Conservation (phyloP, 2,329 filamentous ascomycete species). For the Dactylellina haptotyla region DNA sequence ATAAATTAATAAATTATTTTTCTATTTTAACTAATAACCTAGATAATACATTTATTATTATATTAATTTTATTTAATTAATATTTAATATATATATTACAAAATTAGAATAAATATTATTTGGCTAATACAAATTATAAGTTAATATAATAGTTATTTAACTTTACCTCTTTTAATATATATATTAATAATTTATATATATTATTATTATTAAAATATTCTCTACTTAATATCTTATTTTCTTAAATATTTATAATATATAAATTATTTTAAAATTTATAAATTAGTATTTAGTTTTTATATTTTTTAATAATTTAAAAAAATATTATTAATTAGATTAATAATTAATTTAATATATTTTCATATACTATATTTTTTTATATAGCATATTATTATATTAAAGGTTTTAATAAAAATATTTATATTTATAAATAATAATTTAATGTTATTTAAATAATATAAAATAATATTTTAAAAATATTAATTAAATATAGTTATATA, state of each 20-base stretch:
- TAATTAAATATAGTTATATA: neutral
- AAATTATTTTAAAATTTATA: neutral
- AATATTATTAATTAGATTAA: slow-evolving; percentile 1
- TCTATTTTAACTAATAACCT: neutral
- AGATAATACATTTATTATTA: neutral
- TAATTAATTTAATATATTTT: neutral
- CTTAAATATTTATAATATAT: neutral
- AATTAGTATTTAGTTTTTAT: no score
- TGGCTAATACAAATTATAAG: neutral
- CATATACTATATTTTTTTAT: neutral
- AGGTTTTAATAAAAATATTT: neutral
- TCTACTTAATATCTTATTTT: neutral
- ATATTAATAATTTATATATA: neutral
- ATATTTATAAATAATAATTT: neutral
- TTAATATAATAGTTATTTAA: neutral
- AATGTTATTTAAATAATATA: slow-evolving; percentile 5
- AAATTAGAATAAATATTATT: neutral
- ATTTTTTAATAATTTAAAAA: no score
- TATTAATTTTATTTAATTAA: neutral
- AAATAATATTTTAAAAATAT: neutral
- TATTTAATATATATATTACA: neutral
- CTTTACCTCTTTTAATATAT: neutral
- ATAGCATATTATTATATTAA: neutral
- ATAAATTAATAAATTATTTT: slow-evolving; percentile 1
- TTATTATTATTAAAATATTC: neutral